Base-by-base conservation (phyloP, 805 yeast species). In the Myxozyma nipponensis region DNA sequence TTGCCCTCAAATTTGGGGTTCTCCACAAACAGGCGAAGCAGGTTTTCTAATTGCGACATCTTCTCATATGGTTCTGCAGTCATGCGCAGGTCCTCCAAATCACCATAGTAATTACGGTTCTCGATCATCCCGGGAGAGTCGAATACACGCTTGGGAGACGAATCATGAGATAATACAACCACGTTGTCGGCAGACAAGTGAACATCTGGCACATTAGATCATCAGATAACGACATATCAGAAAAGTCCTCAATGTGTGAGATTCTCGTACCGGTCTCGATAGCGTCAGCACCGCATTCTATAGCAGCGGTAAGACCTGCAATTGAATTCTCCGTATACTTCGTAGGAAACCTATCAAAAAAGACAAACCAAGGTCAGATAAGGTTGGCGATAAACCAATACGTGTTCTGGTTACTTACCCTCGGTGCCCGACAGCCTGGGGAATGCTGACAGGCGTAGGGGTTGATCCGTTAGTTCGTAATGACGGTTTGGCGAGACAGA, bases 141-240 rank as follows among this genome's bases (percentile, higher is more conserved):
- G 67, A 77, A 80, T 34, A 73, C 70, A 46, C 84, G 71, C 3
- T 73, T 75, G 0, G 83, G 72, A 42, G 62, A 65, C 3, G 73
- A 66, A 51, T 80, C 84, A 57, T 80, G 85, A 54, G 76, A 75
- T 43, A 80, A 68, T 18, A 80, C 78, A 2, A 79, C 73, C 3
- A 69, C 69, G n/a, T 77, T 77, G 59, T 80, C 85, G 2, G 62
- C 58, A 0, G 81, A 69, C 52, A 78, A 69, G 59, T 79, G 84
- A 26, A 80, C 64, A 59, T 80, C 62, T 17, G 42, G 10, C 24
- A 26, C 38, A 35, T 6, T 35, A 7, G 13, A n/a, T n/a, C n/a
- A n/a, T n/a, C n/a, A n/a, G n/a, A n/a, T n/a, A n/a, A n/a, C n/a
- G n/a, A 28, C 32, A 7, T 28, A 28, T 28, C 7, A 28, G 10